Conservation (phyloP, 805 yeast genomes). For the Candida chauliodis region DNA sequence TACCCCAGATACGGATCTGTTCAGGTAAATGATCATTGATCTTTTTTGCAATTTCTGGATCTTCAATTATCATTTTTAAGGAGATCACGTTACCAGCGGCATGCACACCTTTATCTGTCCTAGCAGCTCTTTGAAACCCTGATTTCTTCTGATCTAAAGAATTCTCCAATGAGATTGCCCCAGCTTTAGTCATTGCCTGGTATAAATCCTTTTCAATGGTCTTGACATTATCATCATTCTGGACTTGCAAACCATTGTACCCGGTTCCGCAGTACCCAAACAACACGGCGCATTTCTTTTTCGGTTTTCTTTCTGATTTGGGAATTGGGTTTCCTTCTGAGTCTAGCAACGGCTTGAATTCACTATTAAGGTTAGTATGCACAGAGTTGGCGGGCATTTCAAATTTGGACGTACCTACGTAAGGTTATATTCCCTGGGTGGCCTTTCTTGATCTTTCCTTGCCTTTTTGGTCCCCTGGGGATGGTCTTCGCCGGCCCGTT, state of each 20-base stretch:
- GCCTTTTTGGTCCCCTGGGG: constrained; percentile 23
- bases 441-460: constrained; percentile 6
- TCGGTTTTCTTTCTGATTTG: constrained; percentile 66
- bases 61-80: constrained; percentile 79
- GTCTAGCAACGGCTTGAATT: constrained; percentile 47
- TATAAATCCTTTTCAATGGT: constrained; percentile 91
- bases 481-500: constrained; percentile 17
- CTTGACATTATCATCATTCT: constrained; percentile 71
- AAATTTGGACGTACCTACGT: constrained; percentile 53
- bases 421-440: constrained; percentile 31
- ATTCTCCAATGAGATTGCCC: constrained; percentile 83
- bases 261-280: constrained; percentile 96
- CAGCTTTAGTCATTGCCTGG: constrained; percentile 78
- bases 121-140: constrained; percentile 82
- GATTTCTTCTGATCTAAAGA: constrained; percentile 84
- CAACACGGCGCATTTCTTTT: constrained; percentile 84
- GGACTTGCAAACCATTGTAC: constrained; percentile 90
- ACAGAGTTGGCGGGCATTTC: constrained; percentile 1
- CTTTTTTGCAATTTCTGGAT: constrained; percentile 65
- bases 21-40: constrained; percentile 77
- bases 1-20: constrained; percentile 90
- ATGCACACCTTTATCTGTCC: constrained; percentile 95
- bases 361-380: constrained; percentile 18
- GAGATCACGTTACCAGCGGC: constrained; percentile 94
- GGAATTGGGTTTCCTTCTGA: constrained; percentile 60